These are phyloP conservation scores for Moelleriella libera DNA, from an alignment of 2,329 filamentous ascomycete species.

Conservation along the genomic window DNA sequence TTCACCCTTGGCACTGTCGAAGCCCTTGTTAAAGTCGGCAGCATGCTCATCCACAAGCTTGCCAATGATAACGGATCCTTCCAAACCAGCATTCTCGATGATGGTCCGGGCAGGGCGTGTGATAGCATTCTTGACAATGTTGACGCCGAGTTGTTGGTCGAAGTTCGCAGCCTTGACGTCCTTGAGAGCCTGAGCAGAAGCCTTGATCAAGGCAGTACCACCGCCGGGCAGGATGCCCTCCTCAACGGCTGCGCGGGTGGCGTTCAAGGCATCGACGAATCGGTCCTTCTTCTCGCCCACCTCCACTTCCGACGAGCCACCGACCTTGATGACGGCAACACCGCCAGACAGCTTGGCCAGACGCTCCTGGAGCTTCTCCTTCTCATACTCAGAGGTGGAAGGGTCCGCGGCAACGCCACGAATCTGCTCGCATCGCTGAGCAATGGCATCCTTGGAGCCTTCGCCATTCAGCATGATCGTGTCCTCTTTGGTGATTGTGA, in stretches of 20 bases:
- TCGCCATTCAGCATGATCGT: constrained; percentile 97
- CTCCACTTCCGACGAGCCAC: constrained; percentile 94
- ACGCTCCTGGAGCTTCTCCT: constrained; percentile 99
- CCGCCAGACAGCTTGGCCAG: constrained; percentile 97
- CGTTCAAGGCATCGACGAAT: constrained; percentile 95
- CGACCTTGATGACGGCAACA: constrained; percentile 98
- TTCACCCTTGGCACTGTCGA: constrained; percentile 90
- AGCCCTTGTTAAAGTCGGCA: constrained; percentile 93
- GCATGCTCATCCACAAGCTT: constrained; percentile 94
- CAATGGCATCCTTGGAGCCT: constrained; percentile 83
- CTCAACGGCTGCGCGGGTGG: constrained; percentile 94
- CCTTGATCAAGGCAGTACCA: constrained; percentile 96
- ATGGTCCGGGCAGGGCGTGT: constrained; percentile 89
- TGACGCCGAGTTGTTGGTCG: constrained; percentile 96
- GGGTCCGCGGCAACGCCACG: constrained; percentile 91
- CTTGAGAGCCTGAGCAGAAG: constrained; percentile 73
- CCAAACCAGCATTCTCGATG: constrained; percentile 92
- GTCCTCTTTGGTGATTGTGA: constrained; percentile 99
- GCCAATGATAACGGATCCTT: constrained; percentile 91
- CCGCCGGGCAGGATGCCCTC: constrained; percentile 98
- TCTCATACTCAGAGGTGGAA: constrained; percentile 95
- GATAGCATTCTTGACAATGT: constrained; percentile 96
- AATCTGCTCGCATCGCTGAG: constrained; percentile 97
- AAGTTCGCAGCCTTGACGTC: constrained; percentile 87
- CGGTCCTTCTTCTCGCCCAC: constrained; percentile 99